Evolutionary conservation across 1,284 basidiomycete species (phyloP), one percentile per base, ranked within the genome.

Genomic region (Irpex sp.): DNA sequence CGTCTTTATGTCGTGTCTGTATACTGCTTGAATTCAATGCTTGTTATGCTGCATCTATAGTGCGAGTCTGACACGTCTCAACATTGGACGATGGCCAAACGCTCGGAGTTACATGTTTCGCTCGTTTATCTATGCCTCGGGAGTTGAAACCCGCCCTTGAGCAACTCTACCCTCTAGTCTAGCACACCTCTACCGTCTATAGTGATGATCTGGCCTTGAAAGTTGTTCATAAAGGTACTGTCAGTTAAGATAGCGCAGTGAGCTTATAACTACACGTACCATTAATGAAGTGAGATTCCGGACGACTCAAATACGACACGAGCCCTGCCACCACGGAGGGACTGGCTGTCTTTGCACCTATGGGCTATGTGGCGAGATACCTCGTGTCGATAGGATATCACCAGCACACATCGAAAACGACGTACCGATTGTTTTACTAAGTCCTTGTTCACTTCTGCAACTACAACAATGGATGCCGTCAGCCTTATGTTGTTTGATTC

Each of bases 271-370:
- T 9, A 39, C 19, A n/a, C 61, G 31, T 58, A 65, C 64, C 64
- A 36, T 43, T 65, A 11, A 63, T 58, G 39, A 65, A 65, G 47
- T 63, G 53, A 21, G 64, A 51, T 31, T 65, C 62, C 17, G 64
- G 64, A 5, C 46, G 57, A 26, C n/a, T 17, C 26, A 65, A 37
- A 56, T 65, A 65, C 13, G 61, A 59, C 1, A 65, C 64, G 36
- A 65, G n/a, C 36, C 54, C 50, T 7, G 64, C 62, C 35, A 65
- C 50, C 13, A 63, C 59, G 3, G 58, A 57, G 11, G 64, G 64
- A 15, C 59, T 31, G 21, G 58, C 62, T 21, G n/a, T 26, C n/a
- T 54, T 61, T 15, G 56, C 33, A 43, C 55, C 60, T 15, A 35
- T 13, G 3, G 54, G 36, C 47, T 13, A 53, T 47, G 13, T 33